Base-by-base conservation (phyloP, 192 early-diverging fungal species). In the Umbelopsis ramanniana region DNA sequence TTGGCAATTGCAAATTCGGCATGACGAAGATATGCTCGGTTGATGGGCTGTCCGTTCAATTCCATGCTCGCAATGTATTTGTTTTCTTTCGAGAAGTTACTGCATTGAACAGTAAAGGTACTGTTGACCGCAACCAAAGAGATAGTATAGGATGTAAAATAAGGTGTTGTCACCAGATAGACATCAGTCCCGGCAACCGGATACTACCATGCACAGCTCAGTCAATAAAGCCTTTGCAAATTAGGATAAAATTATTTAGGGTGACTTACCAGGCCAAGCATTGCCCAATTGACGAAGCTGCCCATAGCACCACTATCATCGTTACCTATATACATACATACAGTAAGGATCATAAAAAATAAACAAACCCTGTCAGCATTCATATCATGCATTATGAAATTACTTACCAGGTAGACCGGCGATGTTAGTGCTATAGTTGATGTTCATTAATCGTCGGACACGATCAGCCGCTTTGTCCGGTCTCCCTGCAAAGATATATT, bases 101-200 rank as follows among this genome's bases (percentile, higher is more conserved):
- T 38, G n/a, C 52, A 37, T 2, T 40, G 50, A n/a, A 72, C 40
- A 2, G 50, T 60, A 40, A 72, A 63, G 21, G 22, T 60, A n/a
- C 14, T 72, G n/a, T 43, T 37, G 17, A 63, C 9, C 14, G 50
- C 52, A 29, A 57, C 71, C 53, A 77, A 35, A 22, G 19, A 22
- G 26, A 78, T 33, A 0, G 72, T 68, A 6, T 45, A 50, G 2
- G 6, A 15, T 50, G 24, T 1, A 10, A 77, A 78, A 6, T 55
- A 52, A 22, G 76, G 76, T 29, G 75, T 47, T 17, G 48, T 40
- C 14, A 78, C 11, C 9, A 78, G 68, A 24, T 79, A 78, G 1
- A 78, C 46, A 46, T 78, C 76, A 45, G 73, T 71, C 1, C 76
- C 76, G 11, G 76, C 76, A 33, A 78, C 76, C 2, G 76, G 76